Percentiles rank a stretch among this genome's conserved stretches.
Conservation (phyloP, 2,329 filamentous ascomycete genomes). For the Gliomastix tumulicola region DNA sequence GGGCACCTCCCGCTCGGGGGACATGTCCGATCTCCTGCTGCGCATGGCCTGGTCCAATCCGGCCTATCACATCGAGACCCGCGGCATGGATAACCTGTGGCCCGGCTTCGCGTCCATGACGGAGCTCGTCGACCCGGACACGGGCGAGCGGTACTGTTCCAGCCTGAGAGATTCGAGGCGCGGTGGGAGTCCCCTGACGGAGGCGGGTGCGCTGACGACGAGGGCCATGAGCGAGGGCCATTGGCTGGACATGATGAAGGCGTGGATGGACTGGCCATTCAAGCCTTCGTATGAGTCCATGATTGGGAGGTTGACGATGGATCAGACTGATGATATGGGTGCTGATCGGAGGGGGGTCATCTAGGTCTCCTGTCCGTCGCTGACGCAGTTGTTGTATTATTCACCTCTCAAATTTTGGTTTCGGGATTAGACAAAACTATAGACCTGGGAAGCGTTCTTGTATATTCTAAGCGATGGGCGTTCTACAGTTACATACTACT, state of each 20-base stretch:
- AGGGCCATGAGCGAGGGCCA: constrained; percentile 46
- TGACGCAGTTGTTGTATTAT: too few species aligned
- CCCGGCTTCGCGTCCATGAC: constrained; percentile 51
- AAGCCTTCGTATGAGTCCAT: constrained; percentile 40
- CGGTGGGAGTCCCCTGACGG: constrained; percentile 36
- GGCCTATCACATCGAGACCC: constrained; percentile 32
- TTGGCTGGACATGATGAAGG: constrained; percentile 49
- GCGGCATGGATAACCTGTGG: constrained; percentile 44
- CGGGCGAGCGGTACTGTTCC: constrained; percentile 32
- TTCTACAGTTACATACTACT: too few species aligned
- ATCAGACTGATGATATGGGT: neutral
- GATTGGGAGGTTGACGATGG: constrained; percentile 27
- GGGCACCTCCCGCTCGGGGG: constrained; percentile 30
- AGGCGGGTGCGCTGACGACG: constrained; percentile 32
- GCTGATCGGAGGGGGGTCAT: too few species aligned
- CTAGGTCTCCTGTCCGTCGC: too few species aligned
- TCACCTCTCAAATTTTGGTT: too few species aligned
- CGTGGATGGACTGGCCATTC: constrained; percentile 63
- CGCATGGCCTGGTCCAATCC: constrained; percentile 31
- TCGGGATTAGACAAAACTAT: too few species aligned
- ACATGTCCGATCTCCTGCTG: constrained; percentile 43
- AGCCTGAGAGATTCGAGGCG: constrained; percentile 37
- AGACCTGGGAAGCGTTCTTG: too few species aligned
- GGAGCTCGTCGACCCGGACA: constrained; percentile 15
- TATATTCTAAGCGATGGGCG: too few species aligned